phyloP scores from a whole-genome alignment of 176 grass and related monocot genomes.

The Ampelocalamus luodianensis region DNA sequence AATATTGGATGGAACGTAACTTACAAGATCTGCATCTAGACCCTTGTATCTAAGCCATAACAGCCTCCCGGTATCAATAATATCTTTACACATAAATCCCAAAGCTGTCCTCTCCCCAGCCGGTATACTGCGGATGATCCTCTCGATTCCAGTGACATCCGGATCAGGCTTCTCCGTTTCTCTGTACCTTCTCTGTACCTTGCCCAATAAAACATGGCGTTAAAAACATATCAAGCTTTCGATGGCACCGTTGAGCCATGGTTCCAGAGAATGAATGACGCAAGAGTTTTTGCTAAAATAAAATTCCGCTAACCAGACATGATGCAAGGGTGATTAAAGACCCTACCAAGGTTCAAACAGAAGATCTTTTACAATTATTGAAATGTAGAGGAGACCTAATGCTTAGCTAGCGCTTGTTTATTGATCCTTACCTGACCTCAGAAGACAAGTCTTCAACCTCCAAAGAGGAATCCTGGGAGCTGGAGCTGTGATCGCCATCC shows the following conservation, averaged over 20 bases:
- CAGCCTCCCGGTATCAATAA: constrained; percentile 65
- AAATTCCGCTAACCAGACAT: neutral
- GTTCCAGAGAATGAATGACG: neutral
- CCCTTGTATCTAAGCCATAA: constrained; percentile 66
- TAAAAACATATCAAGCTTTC: constrained; percentile 3
- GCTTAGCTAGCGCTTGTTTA: neutral
- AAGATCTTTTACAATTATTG: neutral
- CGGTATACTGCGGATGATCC: constrained; percentile 60
- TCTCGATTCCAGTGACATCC: constrained; percentile 44
- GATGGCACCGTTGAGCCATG: neutral
- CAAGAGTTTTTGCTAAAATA: neutral
- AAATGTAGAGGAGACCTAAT: neutral
- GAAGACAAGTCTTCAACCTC: constrained; percentile 39
- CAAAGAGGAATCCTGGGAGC: constrained; percentile 44
- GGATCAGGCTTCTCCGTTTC: constrained; percentile 37
- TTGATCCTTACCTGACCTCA: constrained; percentile 45
- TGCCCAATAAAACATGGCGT: neutral
- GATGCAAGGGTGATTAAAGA: neutral
- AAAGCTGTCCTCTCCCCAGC: constrained; percentile 54
- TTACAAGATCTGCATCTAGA: constrained; percentile 66
- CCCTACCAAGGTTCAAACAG: neutral
- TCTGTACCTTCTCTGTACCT: constrained; percentile 38
- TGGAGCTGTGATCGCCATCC: constrained; percentile 75
- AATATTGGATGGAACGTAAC: constrained; percentile 67
- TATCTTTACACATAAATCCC: constrained; percentile 89